These are phyloP conservation scores for Capillidium heterosporum DNA, from an alignment of 371 early-diverging fungal species.

Conservation along the genomic window DNA sequence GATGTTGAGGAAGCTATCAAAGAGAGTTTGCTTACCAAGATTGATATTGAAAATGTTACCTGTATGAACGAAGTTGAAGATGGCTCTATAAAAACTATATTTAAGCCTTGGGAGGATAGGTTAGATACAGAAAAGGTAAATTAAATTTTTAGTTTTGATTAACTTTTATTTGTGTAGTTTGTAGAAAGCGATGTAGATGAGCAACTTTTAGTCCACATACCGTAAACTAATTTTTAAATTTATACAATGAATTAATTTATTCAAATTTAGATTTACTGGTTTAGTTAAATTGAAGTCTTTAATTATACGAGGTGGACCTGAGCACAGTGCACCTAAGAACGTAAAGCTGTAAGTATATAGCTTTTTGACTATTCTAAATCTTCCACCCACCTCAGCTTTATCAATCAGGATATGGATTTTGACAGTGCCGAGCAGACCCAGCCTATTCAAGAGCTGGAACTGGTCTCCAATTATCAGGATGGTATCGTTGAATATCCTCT, in stretches of 20 bases:
- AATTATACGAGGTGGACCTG: slow-evolving; percentile 44
- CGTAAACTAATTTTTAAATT: slow-evolving; percentile 26
- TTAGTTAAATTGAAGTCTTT: slow-evolving; percentile 80
- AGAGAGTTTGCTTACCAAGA: slow-evolving; percentile 56
- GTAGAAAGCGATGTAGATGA: slow-evolving; percentile 79
- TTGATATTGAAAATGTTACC: slow-evolving; percentile 58
- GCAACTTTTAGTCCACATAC: slow-evolving; percentile 72
- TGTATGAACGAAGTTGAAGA: slow-evolving; percentile 62
- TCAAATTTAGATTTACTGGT: slow-evolving; percentile 52
- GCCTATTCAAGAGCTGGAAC: slow-evolving; percentile 64
- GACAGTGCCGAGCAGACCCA: slow-evolving; percentile 47
- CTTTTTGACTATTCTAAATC: too few species aligned
- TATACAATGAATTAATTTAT: background rate
- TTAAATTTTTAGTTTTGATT: background rate
- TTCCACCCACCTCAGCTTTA: slow-evolving; percentile 11
- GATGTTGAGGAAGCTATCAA: slow-evolving; percentile 49
- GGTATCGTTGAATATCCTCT: slow-evolving; percentile 47
- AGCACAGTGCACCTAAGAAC: slow-evolving; percentile 41
- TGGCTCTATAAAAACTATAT: slow-evolving; percentile 46
- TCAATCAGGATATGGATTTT: slow-evolving; percentile 81
- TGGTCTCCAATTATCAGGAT: slow-evolving; percentile 30
- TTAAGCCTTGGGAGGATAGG: slow-evolving; percentile 74
- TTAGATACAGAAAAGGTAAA: slow-evolving; percentile 40
- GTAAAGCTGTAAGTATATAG: slow-evolving; percentile 45
- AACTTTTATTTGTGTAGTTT: slow-evolving; percentile 18